Base-by-base conservation (phyloP, 495 filamentous ascomycete genomes). In the Ascobolus immersus region DNA sequence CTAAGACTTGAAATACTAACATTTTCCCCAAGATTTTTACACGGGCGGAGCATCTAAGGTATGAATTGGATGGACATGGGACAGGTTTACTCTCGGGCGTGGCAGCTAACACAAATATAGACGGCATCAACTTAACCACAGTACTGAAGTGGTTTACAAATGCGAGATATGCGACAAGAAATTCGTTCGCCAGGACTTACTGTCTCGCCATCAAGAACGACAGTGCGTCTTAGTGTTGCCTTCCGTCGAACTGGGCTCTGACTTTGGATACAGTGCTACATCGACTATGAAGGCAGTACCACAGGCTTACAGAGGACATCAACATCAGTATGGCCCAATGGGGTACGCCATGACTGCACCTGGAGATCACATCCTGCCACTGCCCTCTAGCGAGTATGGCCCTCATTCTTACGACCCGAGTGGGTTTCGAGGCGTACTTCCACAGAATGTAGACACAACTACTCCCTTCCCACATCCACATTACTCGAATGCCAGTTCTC, bases 151-250 rank as follows among this genome's bases (percentile, higher is more conserved):
- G 8, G 42, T 36, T 38, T 50, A 49, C 32, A 50, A 50, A 45
- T 50, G 47, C 38, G 46, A 50, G 17, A 40, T 50, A 42, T 50
- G 47, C 24, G 47, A 50, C 17, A 43, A 40, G 38, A 49, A 46
- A 18, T 50, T 50, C 39, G 47, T 50, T 22, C 42, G 47, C 33
- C 47, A 50, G 26, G 47, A 50, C 40, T 38, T 50, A 7, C 30
- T 50, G 20, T 47, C 46, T 34, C 46, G 47, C 15, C 47, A 50
- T 37, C 49, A 44, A 11, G 47, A 50, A 38, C 39, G 47, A 37
- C 47, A 50, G 47, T 50, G 18, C 36, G 47, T 38, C 35, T 37
- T 23, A 25, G 22, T 7, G 7, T 25, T n/a, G 25, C 2, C 25
- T n/a, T 11, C 11, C 25, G 6, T 11, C 25, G 11, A 27, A 4